Base-by-base conservation (phyloP, 345 rosid genomes). In the Abelmoschus esculentus region DNA sequence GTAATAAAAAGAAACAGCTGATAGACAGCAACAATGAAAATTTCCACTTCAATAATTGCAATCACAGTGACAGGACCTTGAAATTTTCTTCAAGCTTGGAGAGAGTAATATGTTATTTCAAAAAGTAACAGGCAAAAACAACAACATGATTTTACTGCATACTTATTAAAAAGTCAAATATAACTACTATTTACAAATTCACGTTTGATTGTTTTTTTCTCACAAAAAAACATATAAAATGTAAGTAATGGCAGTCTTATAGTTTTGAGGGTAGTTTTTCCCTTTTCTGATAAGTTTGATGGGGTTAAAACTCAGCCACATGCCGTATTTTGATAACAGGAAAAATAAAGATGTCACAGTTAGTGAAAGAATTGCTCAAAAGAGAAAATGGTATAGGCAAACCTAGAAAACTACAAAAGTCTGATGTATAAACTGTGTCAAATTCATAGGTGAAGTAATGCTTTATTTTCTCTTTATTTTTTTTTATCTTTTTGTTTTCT, bases 1-100 rank as follows among this genome's bases (percentile, higher is more conserved):
- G 55, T 72, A 64, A 29, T 53, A 70, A 71, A 67, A 66, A 65
- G 70, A 65, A 42, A 32, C 54, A 69, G 67, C 67, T 40, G 73
- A 67, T 52, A 59, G 47, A 70, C 6, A 28, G 28, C 4, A 58
- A 61, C 44, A 57, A 12, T 5, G 5, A 46, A 26, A 22, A 31
- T 13, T 44, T 44, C 54, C 53, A 42, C 10, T 12, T 40, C 53
- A 42, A 64, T 64, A 64, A 19, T 40, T 19, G 9, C 67, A 61
- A 40, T 40, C 47, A 61, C 19, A 17, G 26, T 52, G 26, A 52
- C 14, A 61, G 47, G 42, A 7, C 17, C 31, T 19, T 40, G 17
- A 63, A 36, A 42, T 26, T 40, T 44, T 64, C 50, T 22, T 44
- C 18, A 64, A 17, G 29, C 49, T 61, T 38, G 22, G 28, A 61